Conservation (phyloP, 345 rosid genomes). For the Populus davidiana region DNA sequence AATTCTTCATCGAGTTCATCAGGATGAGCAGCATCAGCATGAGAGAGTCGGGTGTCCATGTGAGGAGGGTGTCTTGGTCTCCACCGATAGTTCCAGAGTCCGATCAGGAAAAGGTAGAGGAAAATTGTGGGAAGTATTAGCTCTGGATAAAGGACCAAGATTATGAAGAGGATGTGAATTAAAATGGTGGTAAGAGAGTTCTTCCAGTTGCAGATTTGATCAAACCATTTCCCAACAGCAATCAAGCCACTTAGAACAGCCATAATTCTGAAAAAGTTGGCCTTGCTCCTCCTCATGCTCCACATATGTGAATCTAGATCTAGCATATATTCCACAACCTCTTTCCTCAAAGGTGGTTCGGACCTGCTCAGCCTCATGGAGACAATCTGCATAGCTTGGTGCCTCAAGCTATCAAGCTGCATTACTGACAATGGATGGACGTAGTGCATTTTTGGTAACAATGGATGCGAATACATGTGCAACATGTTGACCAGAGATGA, state of each 20-base stretch:
- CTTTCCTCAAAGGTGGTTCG: constrained; percentile 30
- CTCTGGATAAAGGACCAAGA: constrained; percentile 31
- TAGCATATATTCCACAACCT: constrained; percentile 32
- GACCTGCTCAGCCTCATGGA: constrained; percentile 27
- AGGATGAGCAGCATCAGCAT: constrained; percentile 27
- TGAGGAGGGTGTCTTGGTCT: constrained; percentile 29
- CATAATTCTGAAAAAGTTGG: constrained; percentile 34
- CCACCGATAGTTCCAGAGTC: constrained; percentile 30
- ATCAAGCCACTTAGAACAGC: constrained; percentile 20
- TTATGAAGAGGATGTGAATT: constrained; percentile 30
- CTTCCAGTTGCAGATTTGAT: constrained; percentile 34
- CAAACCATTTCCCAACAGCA: constrained; percentile 34
- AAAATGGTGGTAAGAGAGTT: constrained; percentile 30
- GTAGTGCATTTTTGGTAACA: constrained; percentile 36
- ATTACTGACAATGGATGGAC: constrained; percentile 29
- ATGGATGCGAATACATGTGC: constrained; percentile 32
- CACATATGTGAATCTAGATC: constrained; percentile 36
- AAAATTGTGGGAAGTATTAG: constrained; percentile 29
- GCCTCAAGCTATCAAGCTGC: constrained; percentile 34
- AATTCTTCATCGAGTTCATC: constrained; percentile 33
- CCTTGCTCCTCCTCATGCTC: constrained; percentile 40
- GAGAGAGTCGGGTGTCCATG: constrained; percentile 29
- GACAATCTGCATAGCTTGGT: constrained; percentile 32
- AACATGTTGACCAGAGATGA: constrained; percentile 28
- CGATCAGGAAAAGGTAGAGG: constrained; percentile 30